These are phyloP conservation scores for Avena atlantica DNA, from an alignment of 176 grass and related monocot species.

Conservation along the genomic window DNA sequence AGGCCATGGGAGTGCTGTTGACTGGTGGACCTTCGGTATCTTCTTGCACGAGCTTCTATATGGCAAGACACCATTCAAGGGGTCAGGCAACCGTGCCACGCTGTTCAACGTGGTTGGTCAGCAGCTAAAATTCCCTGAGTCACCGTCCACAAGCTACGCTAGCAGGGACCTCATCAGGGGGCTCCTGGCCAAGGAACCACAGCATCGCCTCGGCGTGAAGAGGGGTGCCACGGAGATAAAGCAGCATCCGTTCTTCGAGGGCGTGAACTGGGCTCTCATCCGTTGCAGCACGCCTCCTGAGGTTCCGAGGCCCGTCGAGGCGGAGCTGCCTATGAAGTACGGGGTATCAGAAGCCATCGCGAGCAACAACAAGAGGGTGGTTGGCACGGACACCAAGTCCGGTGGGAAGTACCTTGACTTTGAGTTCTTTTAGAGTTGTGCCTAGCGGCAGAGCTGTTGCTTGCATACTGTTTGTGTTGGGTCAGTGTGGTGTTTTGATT, in stretches of 20 bases:
- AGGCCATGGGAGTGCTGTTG: conserved; percentile 94
- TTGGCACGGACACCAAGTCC: conserved; percentile 59
- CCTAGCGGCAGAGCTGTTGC: conserved; percentile 16
- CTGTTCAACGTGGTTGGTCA: conserved; percentile 95
- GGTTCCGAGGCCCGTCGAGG: conserved; percentile 74
- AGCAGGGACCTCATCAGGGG: conserved; percentile 87
- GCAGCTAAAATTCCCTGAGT: conserved; percentile 82
- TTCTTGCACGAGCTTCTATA: conserved; percentile 89
- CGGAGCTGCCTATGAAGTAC: conserved; percentile 63
- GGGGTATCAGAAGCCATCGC: conserved; percentile 54
- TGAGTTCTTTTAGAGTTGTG: conserved; percentile 86
- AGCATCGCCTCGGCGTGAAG: conserved; percentile 86
- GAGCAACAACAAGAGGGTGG: conserved; percentile 69
- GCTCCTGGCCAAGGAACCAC: conserved; percentile 90
- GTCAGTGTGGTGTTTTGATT: conserved; percentile 52
- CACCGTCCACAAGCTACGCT: conserved; percentile 72
- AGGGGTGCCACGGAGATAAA: conserved; percentile 94
- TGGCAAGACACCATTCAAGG: conserved; percentile 98
- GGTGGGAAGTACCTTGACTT: conserved; percentile 93
- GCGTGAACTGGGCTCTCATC: conserved; percentile 97
- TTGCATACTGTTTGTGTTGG: conserved; percentile 41
- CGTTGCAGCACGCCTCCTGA: conserved; percentile 88
- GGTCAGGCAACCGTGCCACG: conserved; percentile 84
- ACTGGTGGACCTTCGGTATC: conserved; percentile 98
- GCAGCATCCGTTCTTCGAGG: conserved; percentile 91